Evolutionary conservation across 2,329 filamentous ascomycete species (phyloP).

Genomic region (Monosporascus cannonballus): DNA sequence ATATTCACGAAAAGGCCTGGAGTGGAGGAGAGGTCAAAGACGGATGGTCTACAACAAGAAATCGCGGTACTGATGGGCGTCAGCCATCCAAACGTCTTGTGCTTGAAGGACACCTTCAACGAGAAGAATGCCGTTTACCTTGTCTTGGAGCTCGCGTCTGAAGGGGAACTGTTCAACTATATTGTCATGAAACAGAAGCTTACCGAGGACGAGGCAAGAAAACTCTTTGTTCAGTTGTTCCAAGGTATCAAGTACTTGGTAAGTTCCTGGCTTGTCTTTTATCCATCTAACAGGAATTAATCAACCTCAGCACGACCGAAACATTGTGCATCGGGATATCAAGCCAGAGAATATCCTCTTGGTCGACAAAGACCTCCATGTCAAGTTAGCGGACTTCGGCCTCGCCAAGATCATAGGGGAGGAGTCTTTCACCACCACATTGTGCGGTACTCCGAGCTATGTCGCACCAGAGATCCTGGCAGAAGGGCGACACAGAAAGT

Average conservation of each 20-base stretch:
- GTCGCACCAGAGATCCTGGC: slow-evolving; percentile 94
- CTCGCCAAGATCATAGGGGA: slow-evolving; percentile 98
- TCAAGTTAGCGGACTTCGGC: slow-evolving; percentile 95
- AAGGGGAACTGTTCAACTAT: slow-evolving; percentile 93
- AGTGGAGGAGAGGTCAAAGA: slow-evolving; percentile 76
- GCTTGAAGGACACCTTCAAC: slow-evolving; percentile 91
- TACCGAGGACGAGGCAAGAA: slow-evolving; percentile 75
- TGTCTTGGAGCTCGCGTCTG: slow-evolving; percentile 81
- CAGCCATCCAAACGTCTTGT: slow-evolving; percentile 87
- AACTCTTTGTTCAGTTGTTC: slow-evolving; percentile 86
- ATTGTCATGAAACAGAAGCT: slow-evolving; percentile 90
- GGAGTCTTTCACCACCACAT: slow-evolving; percentile 92
- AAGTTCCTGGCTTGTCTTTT: slow-evolving; percentile 28
- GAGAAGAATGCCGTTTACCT: slow-evolving; percentile 87
- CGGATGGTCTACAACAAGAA: slow-evolving; percentile 86
- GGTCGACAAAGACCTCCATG: slow-evolving; percentile 73
- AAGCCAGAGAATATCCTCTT: slow-evolving; percentile 96
- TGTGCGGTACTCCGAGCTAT: slow-evolving; percentile 96
- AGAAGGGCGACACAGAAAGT: slow-evolving; percentile 73
- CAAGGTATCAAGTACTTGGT: slow-evolving; percentile 94
- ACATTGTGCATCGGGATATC: slow-evolving; percentile 96
- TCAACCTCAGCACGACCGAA: slow-evolving; percentile 75
- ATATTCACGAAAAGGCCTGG: slow-evolving; percentile 82
- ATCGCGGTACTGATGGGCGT: slow-evolving; percentile 97
- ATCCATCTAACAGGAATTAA: background rate